phyloP scores from a whole-genome alignment of 306 rosid genomes.

The Fagus crenata region DNA sequence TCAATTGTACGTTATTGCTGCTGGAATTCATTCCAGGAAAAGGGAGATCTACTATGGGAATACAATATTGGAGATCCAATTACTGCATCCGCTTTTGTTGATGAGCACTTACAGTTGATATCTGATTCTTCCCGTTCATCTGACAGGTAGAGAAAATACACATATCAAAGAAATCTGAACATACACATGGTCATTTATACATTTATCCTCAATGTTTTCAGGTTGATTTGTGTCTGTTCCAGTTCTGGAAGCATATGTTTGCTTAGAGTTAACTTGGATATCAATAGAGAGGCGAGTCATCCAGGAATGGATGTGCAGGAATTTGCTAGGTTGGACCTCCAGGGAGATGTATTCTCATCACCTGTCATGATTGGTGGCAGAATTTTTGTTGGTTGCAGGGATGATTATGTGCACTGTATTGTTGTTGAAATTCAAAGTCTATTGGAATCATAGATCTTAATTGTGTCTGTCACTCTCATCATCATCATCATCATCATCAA shows the following conservation, averaged over 20 bases:
- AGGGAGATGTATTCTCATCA: conserved; percentile 77
- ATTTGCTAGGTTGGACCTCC: conserved; percentile 52
- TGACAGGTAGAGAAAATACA: conserved; percentile 52
- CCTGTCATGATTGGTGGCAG: conserved; percentile 80
- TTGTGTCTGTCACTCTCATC: no score
- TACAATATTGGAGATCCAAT: conserved; percentile 75
- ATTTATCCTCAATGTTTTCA: conserved; percentile 21
- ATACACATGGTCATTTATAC: neutral
- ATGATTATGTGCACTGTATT: conserved; percentile 73
- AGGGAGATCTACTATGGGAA: conserved; percentile 67
- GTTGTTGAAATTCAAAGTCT: conserved; percentile 39
- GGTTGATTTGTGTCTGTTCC: conserved; percentile 74
- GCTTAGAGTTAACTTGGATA: conserved; percentile 46
- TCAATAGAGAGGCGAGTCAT: conserved; percentile 14
- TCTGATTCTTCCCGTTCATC: conserved; percentile 41
- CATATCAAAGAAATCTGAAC: neutral
- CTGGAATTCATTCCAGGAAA: conserved; percentile 50
- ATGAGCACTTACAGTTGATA: conserved; percentile 58
- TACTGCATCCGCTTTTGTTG: conserved; percentile 77
- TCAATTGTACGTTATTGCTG: conserved; percentile 10
- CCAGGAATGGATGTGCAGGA: conserved; percentile 47
- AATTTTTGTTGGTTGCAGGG: conserved; percentile 83
- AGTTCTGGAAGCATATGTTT: conserved; percentile 69
- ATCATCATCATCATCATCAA: no score
- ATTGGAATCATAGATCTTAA: neutral